phyloP scores from a whole-genome alignment of 2,329 filamentous ascomycete species.

The Microsporum canis region DNA sequence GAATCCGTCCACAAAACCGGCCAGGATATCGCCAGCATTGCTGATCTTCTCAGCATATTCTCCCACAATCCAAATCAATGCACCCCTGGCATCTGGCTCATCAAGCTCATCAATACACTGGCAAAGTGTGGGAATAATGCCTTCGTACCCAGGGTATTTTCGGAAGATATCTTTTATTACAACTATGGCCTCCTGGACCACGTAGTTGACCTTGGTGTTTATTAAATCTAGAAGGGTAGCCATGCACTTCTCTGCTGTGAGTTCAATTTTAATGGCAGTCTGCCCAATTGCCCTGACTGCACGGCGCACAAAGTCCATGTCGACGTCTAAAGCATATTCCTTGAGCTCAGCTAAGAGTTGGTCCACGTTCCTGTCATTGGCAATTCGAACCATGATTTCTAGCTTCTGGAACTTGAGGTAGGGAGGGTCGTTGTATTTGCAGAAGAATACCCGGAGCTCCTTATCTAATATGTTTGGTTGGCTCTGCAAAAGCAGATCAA shows the following conservation, averaged over 20 bases:
- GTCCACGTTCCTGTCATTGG: slow-evolving; percentile 92
- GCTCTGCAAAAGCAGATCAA: slow-evolving; percentile 88
- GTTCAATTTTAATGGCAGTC: slow-evolving; percentile 96
- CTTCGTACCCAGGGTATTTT: slow-evolving; percentile 95
- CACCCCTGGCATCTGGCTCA: slow-evolving; percentile 79
- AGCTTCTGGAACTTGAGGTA: slow-evolving; percentile 97
- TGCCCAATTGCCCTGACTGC: slow-evolving; percentile 95
- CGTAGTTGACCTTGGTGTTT: slow-evolving; percentile 96
- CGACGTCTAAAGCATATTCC: slow-evolving; percentile 94
- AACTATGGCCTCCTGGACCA: slow-evolving; percentile 96
- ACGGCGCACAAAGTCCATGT: slow-evolving; percentile 96
- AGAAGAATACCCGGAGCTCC: slow-evolving; percentile 96
- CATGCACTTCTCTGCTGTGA: slow-evolving; percentile 87
- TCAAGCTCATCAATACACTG: slow-evolving; percentile 95
- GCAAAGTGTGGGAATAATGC: slow-evolving; percentile 92
- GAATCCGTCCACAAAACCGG: slow-evolving; percentile 85
- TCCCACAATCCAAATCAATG: slow-evolving; percentile 96
- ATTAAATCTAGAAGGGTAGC: slow-evolving; percentile 88
- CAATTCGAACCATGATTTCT: slow-evolving; percentile 98
- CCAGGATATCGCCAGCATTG: slow-evolving; percentile 91
- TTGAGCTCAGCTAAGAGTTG: slow-evolving; percentile 89
- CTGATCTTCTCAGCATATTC: slow-evolving; percentile 99
- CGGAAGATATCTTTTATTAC: slow-evolving; percentile 98
- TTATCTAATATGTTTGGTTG: slow-evolving; percentile 95
- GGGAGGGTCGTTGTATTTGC: slow-evolving; percentile 97